phyloP scores from a whole-genome alignment of 257 asterid genomes.

The Hygrophila difformis region DNA sequence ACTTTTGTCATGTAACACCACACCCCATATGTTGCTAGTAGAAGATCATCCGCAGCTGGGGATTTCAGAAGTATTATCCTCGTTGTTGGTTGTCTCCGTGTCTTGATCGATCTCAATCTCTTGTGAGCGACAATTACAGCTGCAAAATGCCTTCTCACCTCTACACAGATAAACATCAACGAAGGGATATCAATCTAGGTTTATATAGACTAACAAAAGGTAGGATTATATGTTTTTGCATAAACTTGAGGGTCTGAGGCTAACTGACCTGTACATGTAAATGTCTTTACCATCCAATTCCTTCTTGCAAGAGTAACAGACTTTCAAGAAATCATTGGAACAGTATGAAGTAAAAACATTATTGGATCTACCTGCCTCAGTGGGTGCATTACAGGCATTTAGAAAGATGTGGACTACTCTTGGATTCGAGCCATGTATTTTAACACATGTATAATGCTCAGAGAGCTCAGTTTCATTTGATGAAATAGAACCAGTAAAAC shows the following conservation, averaged over 20 bases:
- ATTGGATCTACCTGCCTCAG: slow-evolving; percentile 18
- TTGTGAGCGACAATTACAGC: slow-evolving; percentile 56
- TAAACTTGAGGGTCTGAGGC: no score
- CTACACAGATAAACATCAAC: neutral
- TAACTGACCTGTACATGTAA: slow-evolving; percentile 12
- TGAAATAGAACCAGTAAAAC: slow-evolving; percentile 33
- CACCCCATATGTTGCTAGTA: no score
- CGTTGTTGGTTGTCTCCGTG: slow-evolving; percentile 37
- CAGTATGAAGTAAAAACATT: slow-evolving; percentile 31
- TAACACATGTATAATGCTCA: slow-evolving; percentile 89
- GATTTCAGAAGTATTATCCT: slow-evolving; percentile 24
- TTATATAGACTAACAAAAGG: neutral
- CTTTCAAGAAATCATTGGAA: slow-evolving; percentile 54
- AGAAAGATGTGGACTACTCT: slow-evolving; percentile 75
- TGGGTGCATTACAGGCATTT: neutral
- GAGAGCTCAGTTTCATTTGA: slow-evolving; percentile 77
- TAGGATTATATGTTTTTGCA: neutral
- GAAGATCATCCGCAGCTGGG: no score
- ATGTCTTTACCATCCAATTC: slow-evolving; percentile 8
- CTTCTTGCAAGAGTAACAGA: slow-evolving; percentile 7
- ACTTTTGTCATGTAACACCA: no score
- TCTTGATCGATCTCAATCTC: slow-evolving; percentile 50
- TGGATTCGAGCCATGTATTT: slow-evolving; percentile 72
- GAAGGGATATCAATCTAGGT: neutral
- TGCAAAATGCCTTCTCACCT: slow-evolving; percentile 47